These are phyloP conservation scores for Actinidia polygama DNA, from an alignment of 179 eudicot species.

Conservation along the genomic window DNA sequence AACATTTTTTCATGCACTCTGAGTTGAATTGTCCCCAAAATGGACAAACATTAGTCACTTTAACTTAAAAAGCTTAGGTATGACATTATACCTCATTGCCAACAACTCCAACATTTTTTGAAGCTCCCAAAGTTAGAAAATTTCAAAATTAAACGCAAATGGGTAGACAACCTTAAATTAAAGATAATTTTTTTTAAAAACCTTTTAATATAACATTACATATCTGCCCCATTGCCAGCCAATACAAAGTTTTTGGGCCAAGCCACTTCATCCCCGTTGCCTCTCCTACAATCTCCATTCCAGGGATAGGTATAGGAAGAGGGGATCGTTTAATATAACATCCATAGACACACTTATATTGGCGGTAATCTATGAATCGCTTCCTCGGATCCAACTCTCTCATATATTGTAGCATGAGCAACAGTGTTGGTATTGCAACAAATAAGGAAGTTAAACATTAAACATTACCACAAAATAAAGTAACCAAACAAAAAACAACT, in stretches of 20 bases:
- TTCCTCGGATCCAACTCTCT: not conserved
- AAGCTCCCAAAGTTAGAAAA: not conserved
- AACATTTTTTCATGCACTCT: too few relatives aligned
- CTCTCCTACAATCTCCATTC: not conserved
- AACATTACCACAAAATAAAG: not conserved
- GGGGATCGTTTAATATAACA: not conserved
- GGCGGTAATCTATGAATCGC: not conserved
- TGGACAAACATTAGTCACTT: not conserved
- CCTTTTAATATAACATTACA: not conserved
- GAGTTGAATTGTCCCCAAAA: not conserved
- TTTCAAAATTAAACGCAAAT: not conserved
- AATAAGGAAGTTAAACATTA: not conserved
- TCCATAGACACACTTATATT: not conserved
- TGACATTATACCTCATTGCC: not conserved
- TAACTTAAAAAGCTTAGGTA: not conserved
- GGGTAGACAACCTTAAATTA: too few relatives aligned
- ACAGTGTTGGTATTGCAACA: not conserved
- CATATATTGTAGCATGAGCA: not conserved
- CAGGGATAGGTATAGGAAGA: slow-evolving; percentile 4
- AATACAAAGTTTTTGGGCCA: slow-evolving; percentile 9
- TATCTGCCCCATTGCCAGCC: not conserved
- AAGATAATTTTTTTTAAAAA: too few relatives aligned
- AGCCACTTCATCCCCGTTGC: not conserved
- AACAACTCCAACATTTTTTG: not conserved
- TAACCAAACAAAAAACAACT: not conserved